Evolutionary conservation across 23 red algal species (phyloP).

Genomic region (Gracilaria domingensis): DNA sequence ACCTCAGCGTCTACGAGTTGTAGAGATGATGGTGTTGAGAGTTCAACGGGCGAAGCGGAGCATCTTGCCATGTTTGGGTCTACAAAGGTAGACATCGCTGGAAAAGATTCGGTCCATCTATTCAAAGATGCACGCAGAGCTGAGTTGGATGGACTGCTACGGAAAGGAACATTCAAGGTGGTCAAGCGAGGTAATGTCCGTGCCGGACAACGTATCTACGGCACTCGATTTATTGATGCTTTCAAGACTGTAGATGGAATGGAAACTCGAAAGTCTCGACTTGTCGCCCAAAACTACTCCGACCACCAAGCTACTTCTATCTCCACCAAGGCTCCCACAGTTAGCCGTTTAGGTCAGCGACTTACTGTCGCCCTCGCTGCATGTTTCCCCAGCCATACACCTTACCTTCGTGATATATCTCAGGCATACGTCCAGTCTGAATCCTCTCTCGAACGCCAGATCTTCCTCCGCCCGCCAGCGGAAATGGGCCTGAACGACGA

Average conservation of each 20-base stretch:
- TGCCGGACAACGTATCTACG: not conserved
- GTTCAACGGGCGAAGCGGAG: not conserved
- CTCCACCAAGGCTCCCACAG: conserved; percentile 24
- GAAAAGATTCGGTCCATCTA: not conserved
- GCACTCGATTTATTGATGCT: not conserved
- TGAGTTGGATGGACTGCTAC: not conserved
- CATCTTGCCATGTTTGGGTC: conserved; percentile 12
- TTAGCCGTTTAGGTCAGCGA: conserved; percentile 9
- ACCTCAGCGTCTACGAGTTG: too few species aligned
- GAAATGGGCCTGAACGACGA: conserved; percentile 8
- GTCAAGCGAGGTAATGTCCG: not conserved
- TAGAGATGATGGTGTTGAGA: too few species aligned
- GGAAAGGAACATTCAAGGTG: conserved; percentile 21
- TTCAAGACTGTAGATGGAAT: conserved; percentile 7
- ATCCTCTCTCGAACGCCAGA: not conserved
- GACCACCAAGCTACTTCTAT: conserved; percentile 15
- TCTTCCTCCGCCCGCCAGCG: not conserved
- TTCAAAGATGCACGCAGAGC: not conserved
- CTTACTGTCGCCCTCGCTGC: conserved; percentile 31
- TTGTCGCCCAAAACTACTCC: conserved; percentile 51
- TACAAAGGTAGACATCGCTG: not conserved
- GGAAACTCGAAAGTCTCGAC: not conserved
- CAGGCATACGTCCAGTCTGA: conserved; percentile 53
- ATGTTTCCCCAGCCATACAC: not conserved
- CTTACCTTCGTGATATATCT: conserved; percentile 18